Base-by-base conservation (phyloP, 805 yeast genomes). In the Cephaloascus fragrans region DNA sequence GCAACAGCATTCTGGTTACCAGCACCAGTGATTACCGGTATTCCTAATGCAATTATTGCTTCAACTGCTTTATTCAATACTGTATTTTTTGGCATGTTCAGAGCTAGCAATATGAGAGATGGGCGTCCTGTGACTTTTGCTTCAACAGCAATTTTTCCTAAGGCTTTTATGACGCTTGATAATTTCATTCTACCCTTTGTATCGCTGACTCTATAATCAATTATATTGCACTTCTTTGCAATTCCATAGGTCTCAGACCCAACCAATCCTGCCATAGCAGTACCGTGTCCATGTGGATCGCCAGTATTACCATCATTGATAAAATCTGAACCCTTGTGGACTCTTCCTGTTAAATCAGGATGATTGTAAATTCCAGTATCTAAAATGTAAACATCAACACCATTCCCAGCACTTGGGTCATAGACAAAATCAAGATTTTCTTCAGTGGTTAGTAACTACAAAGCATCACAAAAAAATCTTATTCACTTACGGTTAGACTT, bases 201-300 rank as follows among this genome's bases (percentile, higher is more conserved):
- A 37, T 68, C 55, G 23, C 67, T 61, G 14, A 71, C 65, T 32
- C 64, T 68, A 39, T 66, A 60, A 42, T 71, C 76, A 32, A 70
- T 55, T 34, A 68, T 43, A 37, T 58, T 61, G 28, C 62, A 58
- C 42, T 58, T 55, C 47, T 76, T 76, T 18, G 79, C 67, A 18
- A 72, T 75, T 2, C 82, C 82, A 48, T 59, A 73, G 1, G 72
- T 56, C 31, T 60, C 60, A 1, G 78, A 67, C 0, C 75, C 77
- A 32, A 73, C 56, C 8, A 74, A 53, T 2, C 79, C 80, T 0
- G 81, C 79, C 18, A 75, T 66, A 36, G 72, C 75, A 1, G 79
- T 72, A 1, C 81, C 82, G 49, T 75, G 81, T 3, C 77, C 79
- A 50, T 72, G 62, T n/a, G 39, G 37, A 41, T 62, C 69, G 12